Evolutionary conservation across 2,329 filamentous ascomycete species (phyloP).

Genomic region (Akanthomyces muscarius): DNA sequence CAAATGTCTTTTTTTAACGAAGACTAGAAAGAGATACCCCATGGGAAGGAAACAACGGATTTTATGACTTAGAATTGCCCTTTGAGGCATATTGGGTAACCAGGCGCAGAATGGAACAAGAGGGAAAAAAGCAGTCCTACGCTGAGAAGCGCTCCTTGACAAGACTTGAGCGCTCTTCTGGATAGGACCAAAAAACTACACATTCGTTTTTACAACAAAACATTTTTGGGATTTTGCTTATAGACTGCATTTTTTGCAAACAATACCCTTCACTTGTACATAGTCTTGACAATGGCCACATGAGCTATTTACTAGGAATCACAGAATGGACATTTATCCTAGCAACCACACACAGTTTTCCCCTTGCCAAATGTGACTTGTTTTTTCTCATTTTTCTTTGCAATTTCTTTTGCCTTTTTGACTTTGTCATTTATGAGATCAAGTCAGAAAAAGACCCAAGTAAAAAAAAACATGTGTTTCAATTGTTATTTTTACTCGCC

Average conservation of each 20-base stretch:
- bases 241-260: conserved; percentile 9
- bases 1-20: background rate
- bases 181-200: background rate
- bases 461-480: too few relatives aligned
- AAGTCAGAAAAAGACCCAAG: background rate
- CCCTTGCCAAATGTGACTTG: background rate
- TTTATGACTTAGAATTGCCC: conserved; percentile 6
- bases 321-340: background rate
- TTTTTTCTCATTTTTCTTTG: background rate
- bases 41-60: conserved; percentile 8
- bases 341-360: background rate
- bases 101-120: conserved; percentile 7
- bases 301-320: background rate
- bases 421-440: background rate
- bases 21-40: conserved; percentile 17
- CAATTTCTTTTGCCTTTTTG: background rate
- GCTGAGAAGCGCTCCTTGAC: background rate
- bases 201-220: background rate
- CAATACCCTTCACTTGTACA: conserved; percentile 9
- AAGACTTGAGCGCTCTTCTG: background rate
- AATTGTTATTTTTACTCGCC: too few relatives aligned
- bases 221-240: background rate
- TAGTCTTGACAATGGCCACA: background rate
- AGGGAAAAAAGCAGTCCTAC: conserved; percentile 1
- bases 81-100: background rate